A percentile compares a stretch with the other conserved stretches of the same genome.
Evolutionary conservation across 345 rosid genomes (phyloP).

Genomic region (Melaleuca alternifolia): DNA sequence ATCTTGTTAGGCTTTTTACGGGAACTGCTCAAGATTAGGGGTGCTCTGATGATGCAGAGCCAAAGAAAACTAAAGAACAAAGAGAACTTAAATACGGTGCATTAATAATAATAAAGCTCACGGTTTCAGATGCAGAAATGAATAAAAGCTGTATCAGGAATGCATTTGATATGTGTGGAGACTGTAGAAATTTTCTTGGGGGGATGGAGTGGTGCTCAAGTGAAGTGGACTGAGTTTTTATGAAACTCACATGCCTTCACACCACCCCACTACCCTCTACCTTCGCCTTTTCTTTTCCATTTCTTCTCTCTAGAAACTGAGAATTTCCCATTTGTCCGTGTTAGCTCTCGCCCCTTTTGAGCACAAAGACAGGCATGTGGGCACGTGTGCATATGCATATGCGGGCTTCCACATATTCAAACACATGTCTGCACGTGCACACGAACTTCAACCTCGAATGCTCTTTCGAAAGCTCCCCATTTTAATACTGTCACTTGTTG

Average conservation of each 20-base stretch:
- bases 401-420: constrained; percentile 54
- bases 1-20: constrained; percentile 8
- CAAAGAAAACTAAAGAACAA: background rate
- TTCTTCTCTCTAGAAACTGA: background rate
- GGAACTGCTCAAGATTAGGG: background rate
- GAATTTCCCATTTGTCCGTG: background rate
- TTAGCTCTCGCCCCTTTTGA: background rate
- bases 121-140: background rate
- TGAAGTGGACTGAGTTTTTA: constrained; percentile 44
- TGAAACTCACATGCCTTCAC: constrained; percentile 49
- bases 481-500: background rate
- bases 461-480: constrained; percentile 3
- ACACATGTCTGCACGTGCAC: constrained; percentile 91
- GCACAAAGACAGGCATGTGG: constrained; percentile 45
- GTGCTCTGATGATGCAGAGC: background rate
- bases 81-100: background rate
- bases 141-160: background rate
- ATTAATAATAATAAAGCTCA: background rate
- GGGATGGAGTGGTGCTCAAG: constrained; percentile 2
- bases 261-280: background rate
- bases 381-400: constrained; percentile 23
- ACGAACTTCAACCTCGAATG: constrained; percentile 44
- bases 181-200: constrained; percentile 8
- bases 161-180: background rate
- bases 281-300: background rate